Base-by-base conservation (phyloP, 2,329 filamentous ascomycete species). In the Drechslerella dactyloides region DNA sequence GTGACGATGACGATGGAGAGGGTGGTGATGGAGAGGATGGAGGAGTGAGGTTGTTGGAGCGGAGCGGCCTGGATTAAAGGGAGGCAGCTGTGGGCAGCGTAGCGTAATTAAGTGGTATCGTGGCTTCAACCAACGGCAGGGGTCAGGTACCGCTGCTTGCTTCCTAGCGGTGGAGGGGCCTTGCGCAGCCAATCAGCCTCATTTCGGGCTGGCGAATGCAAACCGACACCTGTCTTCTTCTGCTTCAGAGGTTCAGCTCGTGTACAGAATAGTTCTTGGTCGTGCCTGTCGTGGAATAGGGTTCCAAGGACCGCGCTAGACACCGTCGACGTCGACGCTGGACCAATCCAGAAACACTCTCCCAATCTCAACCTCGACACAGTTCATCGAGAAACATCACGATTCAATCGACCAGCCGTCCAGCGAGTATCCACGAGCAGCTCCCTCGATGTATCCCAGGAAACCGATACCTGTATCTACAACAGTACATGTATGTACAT, bases 71-170 rank as follows among this genome's bases (percentile, higher is more conserved):
- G 15, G 24, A 33, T 33, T 33, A 13, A 48, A 2, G 51, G 8
- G 57, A 27, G 23, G 35, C 2, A 6, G 24, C 11, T 17, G 27
- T 24, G 44, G 24, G 50, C 21, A 44, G 30, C 33, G 50, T 59
- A 33, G 27, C 27, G 27, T 33, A 33, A 33, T 33, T 33, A 33
- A 33, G 27, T 33, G 27, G 66, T 70, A 70, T 70, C 66, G 66
- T 70, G 66, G 63, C 66, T 70, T 70, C 44, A 64, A 70, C 48
- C 27, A 33, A 33, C 27, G 4, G 27, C 27, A 33, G 27, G 27
- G 27, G 27, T 33, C 27, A 33, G 27, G 27, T 33, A 59, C 44
- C 50, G 51, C 63, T 54, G 60, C 50, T 44, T 53, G 27, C 23
- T 35, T 40, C 19, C 40, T 33, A 11, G 21, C 27, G 44, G 21